Base-by-base conservation (phyloP, 768 basidiomycete genomes). In the Tricholoma terreum region DNA sequence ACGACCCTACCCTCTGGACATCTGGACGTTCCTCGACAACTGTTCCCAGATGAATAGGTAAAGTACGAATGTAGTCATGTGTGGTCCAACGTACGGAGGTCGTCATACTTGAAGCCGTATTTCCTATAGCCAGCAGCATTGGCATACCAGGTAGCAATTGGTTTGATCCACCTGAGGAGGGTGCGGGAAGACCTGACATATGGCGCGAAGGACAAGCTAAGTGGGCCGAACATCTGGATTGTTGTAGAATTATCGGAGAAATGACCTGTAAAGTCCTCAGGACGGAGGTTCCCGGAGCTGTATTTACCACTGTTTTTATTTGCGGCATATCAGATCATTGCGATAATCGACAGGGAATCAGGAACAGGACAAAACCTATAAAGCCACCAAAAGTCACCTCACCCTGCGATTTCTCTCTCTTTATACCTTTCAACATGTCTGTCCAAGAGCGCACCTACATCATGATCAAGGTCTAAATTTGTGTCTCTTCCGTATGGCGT, bases 401-500 rank as follows among this genome's bases (percentile, higher is more conserved):
- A 27, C 2, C 6, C 24, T 27, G 24, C 6, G 24, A 27, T 27
- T 27, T 27, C 64, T 65, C 69, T 60, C 64, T 63, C n/a, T n/a
- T n/a, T n/a, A n/a, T 63, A 27, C 24, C 61, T 42, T 50, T 73
- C 65, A 71, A 38, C 54, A 90, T 89, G 89, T 87, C 91, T 65
- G 74, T 75, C 71, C 67, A 63, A 53, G 94, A 98, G 73, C 93
- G 92, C 75, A 96, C 95, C 75, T 98, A 96, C 81, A 98, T 98
- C 82, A 98, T 98, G 96, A 84, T 98, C 88, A 99, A 98, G 94
- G 92, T 87, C 54, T 68, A 27, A 17, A 52, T 15, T 65, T 12
- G 5, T 21, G 52, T 15, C 34, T 33, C 31, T 9, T 31, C 50
- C 27, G 14, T 34, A 12, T 19, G 38, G 22, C 45, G 24, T 56